A percentile compares a stretch with the other conserved stretches of the same genome.
These are phyloP conservation scores for Chamaecrista fasciculata DNA, from an alignment of 306 rosid species.

Conservation along the genomic window DNA sequence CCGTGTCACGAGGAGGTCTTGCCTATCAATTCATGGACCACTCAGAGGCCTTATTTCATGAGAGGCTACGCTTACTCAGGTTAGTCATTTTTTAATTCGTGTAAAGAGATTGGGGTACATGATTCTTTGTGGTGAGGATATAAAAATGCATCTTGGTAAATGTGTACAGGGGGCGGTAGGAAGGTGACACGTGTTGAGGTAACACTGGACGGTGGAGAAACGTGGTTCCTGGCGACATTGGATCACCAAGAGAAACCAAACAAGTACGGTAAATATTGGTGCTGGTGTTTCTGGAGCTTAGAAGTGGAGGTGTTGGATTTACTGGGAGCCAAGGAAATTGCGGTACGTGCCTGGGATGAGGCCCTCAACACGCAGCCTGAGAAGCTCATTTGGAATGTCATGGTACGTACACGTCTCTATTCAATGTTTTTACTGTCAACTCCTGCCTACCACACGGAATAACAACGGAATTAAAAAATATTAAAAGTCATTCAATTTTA, in stretches of 20 bases:
- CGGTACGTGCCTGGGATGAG: conserved; percentile 88
- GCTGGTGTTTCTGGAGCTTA: conserved; percentile 93
- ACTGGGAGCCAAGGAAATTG: conserved; percentile 62
- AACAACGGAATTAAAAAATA: no score
- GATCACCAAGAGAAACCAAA: conserved; percentile 67
- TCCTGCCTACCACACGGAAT: no score
- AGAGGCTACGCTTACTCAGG: conserved; percentile 91
- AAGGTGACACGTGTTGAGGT: conserved; percentile 91
- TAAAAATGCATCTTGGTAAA: no score
- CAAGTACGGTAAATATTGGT: conserved; percentile 82
- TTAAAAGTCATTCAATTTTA: not conserved
- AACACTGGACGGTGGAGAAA: conserved; percentile 75
- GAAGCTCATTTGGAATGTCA: conserved; percentile 85
- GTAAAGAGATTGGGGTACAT: no score
- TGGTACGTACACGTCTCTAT: conserved; percentile 37
- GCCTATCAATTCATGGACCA: conserved; percentile 74
- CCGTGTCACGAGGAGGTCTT: conserved; percentile 81
- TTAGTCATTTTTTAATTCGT: no score
- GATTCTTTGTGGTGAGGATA: not conserved
- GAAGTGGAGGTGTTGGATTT: conserved; percentile 70
- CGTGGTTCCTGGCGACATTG: conserved; percentile 60
- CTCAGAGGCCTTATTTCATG: conserved; percentile 59
- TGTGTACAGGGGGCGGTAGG: conserved; percentile 72
- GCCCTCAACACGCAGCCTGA: conserved; percentile 82
- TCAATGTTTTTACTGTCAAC: no score